Conservation (phyloP, 768 basidiomycete species). For the Rhodotorula graminis region DNA sequence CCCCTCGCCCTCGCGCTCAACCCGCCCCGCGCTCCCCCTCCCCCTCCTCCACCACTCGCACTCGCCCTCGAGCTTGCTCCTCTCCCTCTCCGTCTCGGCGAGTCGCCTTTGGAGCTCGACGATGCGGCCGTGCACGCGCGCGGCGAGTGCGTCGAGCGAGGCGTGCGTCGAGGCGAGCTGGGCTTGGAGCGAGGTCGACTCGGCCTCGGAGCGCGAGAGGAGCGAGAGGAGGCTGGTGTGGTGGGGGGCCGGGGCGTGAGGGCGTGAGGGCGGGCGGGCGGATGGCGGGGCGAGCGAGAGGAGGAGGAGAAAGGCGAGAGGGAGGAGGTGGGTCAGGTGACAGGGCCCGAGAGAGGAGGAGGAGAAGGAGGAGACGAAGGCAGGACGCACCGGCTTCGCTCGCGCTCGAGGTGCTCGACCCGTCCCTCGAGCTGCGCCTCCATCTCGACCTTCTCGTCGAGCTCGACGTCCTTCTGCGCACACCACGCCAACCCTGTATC, state of each 20-base stretch:
- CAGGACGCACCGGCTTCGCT: constrained; percentile 8
- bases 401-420: constrained; percentile 9
- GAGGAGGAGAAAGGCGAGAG: neutral
- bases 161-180: constrained; percentile 16
- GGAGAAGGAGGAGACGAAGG: neutral
- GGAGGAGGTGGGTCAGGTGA: neutral
- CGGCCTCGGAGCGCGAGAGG: constrained; percentile 9
- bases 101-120: constrained; percentile 11
- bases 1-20: neutral
- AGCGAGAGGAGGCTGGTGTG: constrained; percentile 8
- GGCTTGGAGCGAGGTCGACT: neutral
- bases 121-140: constrained; percentile 10
- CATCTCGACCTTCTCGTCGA: no score
- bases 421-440: neutral
- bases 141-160: constrained; percentile 12
- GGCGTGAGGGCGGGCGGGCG: no score
- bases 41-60: neutral
- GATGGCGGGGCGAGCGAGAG: no score
- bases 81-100: neutral
- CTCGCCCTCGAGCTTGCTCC: neutral
- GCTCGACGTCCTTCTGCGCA: no score
- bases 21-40: neutral
- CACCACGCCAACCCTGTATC: neutral
- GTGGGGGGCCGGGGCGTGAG: neutral
- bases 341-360: no score